Evolutionary conservation across 192 early-diverging fungal species (phyloP).

Genomic region (Linnemannia hyalina): DNA sequence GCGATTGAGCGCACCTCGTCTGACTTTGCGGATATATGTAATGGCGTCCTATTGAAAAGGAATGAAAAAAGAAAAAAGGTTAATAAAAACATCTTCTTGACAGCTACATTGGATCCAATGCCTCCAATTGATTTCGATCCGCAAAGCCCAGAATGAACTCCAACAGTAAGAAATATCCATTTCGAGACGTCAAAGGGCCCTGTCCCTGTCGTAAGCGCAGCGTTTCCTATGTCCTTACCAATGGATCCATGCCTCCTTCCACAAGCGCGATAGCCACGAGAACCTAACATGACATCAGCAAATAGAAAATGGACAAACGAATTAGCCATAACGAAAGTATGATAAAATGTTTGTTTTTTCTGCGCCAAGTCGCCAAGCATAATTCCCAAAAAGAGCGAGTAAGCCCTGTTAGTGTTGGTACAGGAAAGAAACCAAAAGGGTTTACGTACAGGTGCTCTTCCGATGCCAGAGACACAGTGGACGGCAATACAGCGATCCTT

Average conservation of each 20-base stretch:
- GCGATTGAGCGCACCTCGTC: slow-evolving; percentile 63
- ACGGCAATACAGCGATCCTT: slow-evolving; percentile 59
- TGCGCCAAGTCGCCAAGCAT: neutral
- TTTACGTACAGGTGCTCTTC: slow-evolving; percentile 77
- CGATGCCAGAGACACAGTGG: slow-evolving; percentile 84
- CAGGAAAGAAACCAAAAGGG: neutral
- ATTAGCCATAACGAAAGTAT: neutral
- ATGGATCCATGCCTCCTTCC: slow-evolving; percentile 79
- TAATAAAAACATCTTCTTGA: neutral
- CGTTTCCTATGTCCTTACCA: slow-evolving; percentile 56
- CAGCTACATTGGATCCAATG: neutral
- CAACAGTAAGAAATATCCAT: neutral
- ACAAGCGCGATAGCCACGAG: slow-evolving; percentile 80
- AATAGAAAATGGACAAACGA: neutral
- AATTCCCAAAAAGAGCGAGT: neutral
- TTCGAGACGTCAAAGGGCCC: neutral
- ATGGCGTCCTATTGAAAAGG: slow-evolving; percentile 58
- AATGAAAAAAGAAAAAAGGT: slow-evolving; percentile 9
- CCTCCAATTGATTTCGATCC: neutral
- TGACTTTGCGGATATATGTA: slow-evolving; percentile 54
- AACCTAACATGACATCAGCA: slow-evolving; percentile 49
- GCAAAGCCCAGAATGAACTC: neutral
- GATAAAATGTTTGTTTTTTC: too few species aligned
- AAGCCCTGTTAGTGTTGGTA: neutral
- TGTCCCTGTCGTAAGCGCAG: neutral